Evolutionary conservation across 768 basidiomycete species (phyloP), one percentile per base, ranked within the genome.

Genomic region (Auriscalpium vulgare): DNA sequence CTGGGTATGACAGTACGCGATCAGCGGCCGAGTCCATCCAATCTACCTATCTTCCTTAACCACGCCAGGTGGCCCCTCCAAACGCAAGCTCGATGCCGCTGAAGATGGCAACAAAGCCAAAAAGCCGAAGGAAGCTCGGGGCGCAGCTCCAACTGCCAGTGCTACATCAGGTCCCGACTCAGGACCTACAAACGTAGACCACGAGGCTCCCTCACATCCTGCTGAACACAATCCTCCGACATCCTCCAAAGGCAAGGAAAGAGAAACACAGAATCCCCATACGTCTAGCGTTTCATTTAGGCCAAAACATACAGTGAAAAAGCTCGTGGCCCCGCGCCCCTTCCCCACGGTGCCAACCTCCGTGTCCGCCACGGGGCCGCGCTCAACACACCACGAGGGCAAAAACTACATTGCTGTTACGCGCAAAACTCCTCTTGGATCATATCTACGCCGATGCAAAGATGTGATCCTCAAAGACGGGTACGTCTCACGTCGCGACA

Each of bases 391-490:
- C 59, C 80, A 75, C 47, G 87, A 91, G 66, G 90, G 89, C 56
- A 91, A 88, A 66, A 91, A 90, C 62, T 74, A 81, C 62, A 84
- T 93, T 51, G 90, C 88, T 58, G 56, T 93, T 59, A 87, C 88
- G 59, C 87, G 91, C 47, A 88, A 84, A 65, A 88, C 87, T 1
- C 71, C 79, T 38, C 66, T 93, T 6, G 84, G 82, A 38, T 76
- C 79, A 53, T 93, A 93, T 67, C 78, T 93, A 68, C 74, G 85
- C 54, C 79, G 87, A 48, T 92, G 91, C 68, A 90, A 88, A 63
- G 78, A 83, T 56, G 69, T 85, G 34, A 69, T 92, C 47, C 65
- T 90, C 47, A 79, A 83, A 46, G 83, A 91, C 59, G 90, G 87
- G 84, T 90, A 64, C 47, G 80, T 65, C 13, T 34, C 10, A 16